phyloP scores from a whole-genome alignment of 768 basidiomycete genomes.

The Cystofilobasidium bisporidii region DNA sequence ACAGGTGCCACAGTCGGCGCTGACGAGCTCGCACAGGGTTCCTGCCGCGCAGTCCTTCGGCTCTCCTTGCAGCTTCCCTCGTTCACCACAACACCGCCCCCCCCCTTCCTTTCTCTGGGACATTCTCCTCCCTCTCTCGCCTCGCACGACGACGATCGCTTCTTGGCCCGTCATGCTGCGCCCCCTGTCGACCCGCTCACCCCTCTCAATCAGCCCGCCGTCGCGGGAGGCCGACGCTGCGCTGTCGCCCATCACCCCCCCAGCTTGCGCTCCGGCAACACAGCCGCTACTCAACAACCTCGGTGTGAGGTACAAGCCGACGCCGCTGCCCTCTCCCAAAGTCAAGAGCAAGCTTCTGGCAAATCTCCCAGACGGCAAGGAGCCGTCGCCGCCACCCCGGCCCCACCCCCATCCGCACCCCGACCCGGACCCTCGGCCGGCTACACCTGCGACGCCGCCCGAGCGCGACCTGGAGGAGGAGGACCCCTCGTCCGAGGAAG shows the following conservation, averaged over 20 bases:
- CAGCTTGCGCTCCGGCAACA: not conserved
- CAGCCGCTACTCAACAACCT: not conserved
- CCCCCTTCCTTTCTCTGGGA: no score
- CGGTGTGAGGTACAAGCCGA: not conserved
- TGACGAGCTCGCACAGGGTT: no score
- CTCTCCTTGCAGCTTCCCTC: no score
- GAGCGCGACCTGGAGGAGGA: not conserved
- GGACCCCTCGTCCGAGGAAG: not conserved
- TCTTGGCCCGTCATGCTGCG: no score
- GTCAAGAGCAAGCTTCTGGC: not conserved
- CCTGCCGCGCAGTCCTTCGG: no score
- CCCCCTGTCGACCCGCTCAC: not conserved
- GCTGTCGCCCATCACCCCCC: not conserved
- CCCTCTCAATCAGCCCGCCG: not conserved
- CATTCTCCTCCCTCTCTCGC: no score
- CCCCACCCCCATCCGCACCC: constrained; percentile 1
- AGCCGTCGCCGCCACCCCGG: not conserved
- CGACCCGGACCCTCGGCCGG: not conserved
- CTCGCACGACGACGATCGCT: no score
- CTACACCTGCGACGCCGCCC: not conserved
- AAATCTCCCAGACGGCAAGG: no score
- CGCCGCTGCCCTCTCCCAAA: not conserved
- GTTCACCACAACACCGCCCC: no score
- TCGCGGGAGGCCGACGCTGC: not conserved
- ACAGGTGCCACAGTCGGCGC: no score